These are phyloP conservation scores for Pseudozyma sp. DNA, from an alignment of 1,284 basidiomycete genomes.

Conservation along the genomic window DNA sequence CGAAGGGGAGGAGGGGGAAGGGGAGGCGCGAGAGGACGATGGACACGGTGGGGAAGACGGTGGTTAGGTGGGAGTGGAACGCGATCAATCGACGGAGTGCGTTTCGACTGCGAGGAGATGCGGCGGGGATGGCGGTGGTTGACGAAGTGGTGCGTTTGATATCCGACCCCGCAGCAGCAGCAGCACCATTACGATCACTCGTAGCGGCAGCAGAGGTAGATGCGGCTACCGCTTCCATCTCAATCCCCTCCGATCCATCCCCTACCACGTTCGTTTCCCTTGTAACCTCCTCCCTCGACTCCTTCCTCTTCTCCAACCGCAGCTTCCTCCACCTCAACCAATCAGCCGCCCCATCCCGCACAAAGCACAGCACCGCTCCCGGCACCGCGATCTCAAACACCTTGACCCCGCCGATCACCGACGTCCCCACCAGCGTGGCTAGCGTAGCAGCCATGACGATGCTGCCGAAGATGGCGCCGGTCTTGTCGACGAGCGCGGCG, in stretches of 20 bases:
- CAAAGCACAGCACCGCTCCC: slow-evolving; percentile 80
- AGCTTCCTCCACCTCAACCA: slow-evolving; percentile 44
- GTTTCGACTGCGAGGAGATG: slow-evolving; percentile 16
- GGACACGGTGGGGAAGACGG: slow-evolving; percentile 80
- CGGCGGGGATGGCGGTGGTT: not conserved
- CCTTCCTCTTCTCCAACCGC: slow-evolving; percentile 18
- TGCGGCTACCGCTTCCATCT: slow-evolving; percentile 34
- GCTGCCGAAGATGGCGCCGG: slow-evolving; percentile 73
- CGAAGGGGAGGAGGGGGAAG: slow-evolving; percentile 86
- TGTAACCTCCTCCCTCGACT: slow-evolving; percentile 2
- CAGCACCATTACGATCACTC: slow-evolving; percentile 7
- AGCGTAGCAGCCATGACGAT: slow-evolving; percentile 73
- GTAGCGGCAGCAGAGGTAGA: slow-evolving; percentile 5
- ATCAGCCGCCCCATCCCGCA: slow-evolving; percentile 78
- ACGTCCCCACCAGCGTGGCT: slow-evolving; percentile 74
- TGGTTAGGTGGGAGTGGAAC: slow-evolving; percentile 9
- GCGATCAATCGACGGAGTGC: slow-evolving; percentile 23
- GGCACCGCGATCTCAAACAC: slow-evolving; percentile 83
- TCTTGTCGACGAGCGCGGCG: slow-evolving; percentile 72
- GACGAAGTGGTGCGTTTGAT: not conserved
- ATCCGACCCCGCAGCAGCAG: not conserved
- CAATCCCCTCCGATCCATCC: slow-evolving; percentile 31
- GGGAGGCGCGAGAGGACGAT: slow-evolving; percentile 80
- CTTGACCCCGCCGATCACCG: slow-evolving; percentile 72
- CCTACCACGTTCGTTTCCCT: slow-evolving; percentile 1